Conservation (phyloP, 305 asterid genomes). For the Plantago coronopus region DNA sequence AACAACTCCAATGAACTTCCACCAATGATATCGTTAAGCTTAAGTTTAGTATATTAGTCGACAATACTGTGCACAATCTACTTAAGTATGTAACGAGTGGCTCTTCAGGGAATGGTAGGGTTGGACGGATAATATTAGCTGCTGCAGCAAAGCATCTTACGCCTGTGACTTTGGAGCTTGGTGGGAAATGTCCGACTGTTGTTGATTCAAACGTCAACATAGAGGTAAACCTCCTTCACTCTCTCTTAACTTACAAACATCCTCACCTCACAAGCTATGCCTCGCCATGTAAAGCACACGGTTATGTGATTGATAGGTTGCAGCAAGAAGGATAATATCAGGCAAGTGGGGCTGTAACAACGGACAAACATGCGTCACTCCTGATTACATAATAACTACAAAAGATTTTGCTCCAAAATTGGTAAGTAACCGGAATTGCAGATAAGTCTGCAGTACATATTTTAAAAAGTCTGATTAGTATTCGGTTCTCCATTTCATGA, state of each 20-base stretch:
- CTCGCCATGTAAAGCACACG: background rate
- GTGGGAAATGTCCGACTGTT: slow-evolving; percentile 75
- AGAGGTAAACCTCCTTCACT: too few relatives aligned
- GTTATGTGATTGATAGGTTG: slow-evolving; percentile 41
- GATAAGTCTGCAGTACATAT: background rate
- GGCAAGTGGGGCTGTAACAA: slow-evolving; percentile 88
- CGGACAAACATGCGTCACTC: slow-evolving; percentile 79
- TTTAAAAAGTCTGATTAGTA: background rate
- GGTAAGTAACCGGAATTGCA: slow-evolving; percentile 29
- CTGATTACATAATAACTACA: slow-evolving; percentile 70
- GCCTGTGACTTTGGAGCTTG: slow-evolving; percentile 78
- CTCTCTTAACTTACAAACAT: too few relatives aligned
- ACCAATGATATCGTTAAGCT: background rate
- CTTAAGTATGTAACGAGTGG: slow-evolving; percentile 5
- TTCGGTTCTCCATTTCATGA: slow-evolving; percentile 4
- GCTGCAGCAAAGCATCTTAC: slow-evolving; percentile 91
- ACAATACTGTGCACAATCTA: background rate
- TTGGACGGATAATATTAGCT: slow-evolving; percentile 62
- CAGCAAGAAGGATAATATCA: slow-evolving; percentile 61
- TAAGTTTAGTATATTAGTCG: background rate
- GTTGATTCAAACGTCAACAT: slow-evolving; percentile 58
- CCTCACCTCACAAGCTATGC: background rate
- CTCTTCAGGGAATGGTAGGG: slow-evolving; percentile 55
- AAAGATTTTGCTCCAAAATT: slow-evolving; percentile 48
- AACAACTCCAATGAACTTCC: background rate